Evolutionary conservation across 495 filamentous ascomycete species (phyloP).

Genomic region (Xylaria telfairii): DNA sequence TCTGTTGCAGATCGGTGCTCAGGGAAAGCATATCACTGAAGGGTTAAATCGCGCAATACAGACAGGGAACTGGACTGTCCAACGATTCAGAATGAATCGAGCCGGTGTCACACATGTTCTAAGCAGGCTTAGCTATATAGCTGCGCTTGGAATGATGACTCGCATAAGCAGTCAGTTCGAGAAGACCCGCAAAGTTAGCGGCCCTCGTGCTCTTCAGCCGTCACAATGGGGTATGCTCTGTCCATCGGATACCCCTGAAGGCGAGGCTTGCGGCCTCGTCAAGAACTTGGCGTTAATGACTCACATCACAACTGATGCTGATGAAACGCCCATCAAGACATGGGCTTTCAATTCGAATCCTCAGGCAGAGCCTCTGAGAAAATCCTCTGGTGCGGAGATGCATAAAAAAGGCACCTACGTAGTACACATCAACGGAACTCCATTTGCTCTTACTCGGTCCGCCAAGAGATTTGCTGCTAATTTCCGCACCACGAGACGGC

Average conservation of each 20-base stretch:
- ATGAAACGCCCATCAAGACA: slow-evolving; percentile 84
- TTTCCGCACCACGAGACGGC: slow-evolving; percentile 83
- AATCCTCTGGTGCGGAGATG: slow-evolving; percentile 78
- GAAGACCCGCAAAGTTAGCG: slow-evolving; percentile 94
- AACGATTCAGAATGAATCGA: slow-evolving; percentile 97
- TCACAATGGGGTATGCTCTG: slow-evolving; percentile 99
- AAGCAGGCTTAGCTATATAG: slow-evolving; percentile 94
- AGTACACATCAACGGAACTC: slow-evolving; percentile 94
- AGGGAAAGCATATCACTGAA: slow-evolving; percentile 80
- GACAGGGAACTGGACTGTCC: slow-evolving; percentile 96
- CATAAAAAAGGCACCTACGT: slow-evolving; percentile 83
- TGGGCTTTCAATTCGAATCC: slow-evolving; percentile 80
- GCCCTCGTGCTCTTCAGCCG: slow-evolving; percentile 92
- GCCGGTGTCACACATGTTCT: slow-evolving; percentile 97
- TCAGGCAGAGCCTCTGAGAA: slow-evolving; percentile 59
- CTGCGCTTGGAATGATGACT: slow-evolving; percentile 99
- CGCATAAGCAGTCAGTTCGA: slow-evolving; percentile 98
- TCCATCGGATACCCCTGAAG: slow-evolving; percentile 95
- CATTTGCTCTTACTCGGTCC: slow-evolving; percentile 78
- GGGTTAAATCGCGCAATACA: slow-evolving; percentile 94
- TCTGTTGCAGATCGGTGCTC: slow-evolving; percentile 72
- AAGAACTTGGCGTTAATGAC: slow-evolving; percentile 99
- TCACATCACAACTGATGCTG: slow-evolving; percentile 95
- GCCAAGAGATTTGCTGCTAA: slow-evolving; percentile 82
- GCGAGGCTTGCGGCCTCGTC: slow-evolving; percentile 95